These are phyloP conservation scores for Diplodia seriata DNA, from an alignment of 2,329 filamentous ascomycete genomes.

Conservation along the genomic window DNA sequence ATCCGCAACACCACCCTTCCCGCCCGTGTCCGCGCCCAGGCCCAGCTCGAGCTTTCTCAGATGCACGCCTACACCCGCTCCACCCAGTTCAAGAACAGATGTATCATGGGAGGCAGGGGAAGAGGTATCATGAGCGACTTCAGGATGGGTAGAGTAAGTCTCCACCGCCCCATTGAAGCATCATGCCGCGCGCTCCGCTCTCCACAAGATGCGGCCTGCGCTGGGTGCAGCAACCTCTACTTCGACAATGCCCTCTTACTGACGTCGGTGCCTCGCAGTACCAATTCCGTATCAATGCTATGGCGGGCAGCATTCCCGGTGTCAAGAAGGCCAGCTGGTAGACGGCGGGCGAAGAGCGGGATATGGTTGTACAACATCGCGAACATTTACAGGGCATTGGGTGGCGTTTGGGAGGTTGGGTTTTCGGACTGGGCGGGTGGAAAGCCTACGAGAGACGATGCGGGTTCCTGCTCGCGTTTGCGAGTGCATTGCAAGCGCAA, in stretches of 20 bases:
- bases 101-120: constrained; percentile 88
- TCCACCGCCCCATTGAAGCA: background rate
- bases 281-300: constrained; percentile 89
- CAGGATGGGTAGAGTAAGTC: constrained; percentile 85
- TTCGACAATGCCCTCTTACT: background rate
- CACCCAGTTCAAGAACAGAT: constrained; percentile 93
- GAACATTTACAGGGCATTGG: constrained; percentile 37
- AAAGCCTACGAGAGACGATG: too few species aligned
- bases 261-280: constrained; percentile 63
- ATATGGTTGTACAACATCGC: constrained; percentile 17
- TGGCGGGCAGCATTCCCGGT: constrained; percentile 84
- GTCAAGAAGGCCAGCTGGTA: constrained; percentile 98
- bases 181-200: background rate
- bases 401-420: constrained; percentile 39
- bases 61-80: constrained; percentile 96
- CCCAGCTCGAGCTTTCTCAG: constrained; percentile 88
- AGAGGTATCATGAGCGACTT: constrained; percentile 93
- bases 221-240: too few species aligned
- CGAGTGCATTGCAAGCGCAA: too few species aligned
- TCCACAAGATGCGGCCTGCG: background rate
- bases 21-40: constrained; percentile 81
- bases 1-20: constrained; percentile 91
- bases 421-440: too few species aligned
- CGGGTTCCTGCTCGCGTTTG: too few species aligned
- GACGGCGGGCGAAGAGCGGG: background rate